phyloP scores from a whole-genome alignment of 805 yeast species.

The Kodamaea restingae region DNA sequence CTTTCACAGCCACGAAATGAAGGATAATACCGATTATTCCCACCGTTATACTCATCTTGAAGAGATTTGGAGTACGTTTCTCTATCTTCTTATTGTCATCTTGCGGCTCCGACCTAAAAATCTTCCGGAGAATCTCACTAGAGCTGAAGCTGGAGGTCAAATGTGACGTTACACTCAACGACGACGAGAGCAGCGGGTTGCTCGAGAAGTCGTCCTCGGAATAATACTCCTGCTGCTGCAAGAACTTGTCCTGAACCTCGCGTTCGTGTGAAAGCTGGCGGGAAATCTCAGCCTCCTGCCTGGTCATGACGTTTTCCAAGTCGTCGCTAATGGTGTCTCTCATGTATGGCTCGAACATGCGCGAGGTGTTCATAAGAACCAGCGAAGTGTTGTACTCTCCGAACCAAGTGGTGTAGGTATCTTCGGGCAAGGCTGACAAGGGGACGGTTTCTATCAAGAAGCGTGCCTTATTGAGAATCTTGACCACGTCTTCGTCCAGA shows the following conservation, averaged over 20 bases:
- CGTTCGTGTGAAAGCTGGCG: slow-evolving; percentile 24
- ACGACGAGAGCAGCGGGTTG: slow-evolving; percentile 31
- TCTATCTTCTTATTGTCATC: slow-evolving; percentile 10
- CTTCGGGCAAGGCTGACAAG: slow-evolving; percentile 14
- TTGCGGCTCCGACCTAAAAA: slow-evolving; percentile 15
- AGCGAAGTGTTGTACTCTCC: slow-evolving; percentile 29
- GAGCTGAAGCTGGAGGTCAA: slow-evolving; percentile 30
- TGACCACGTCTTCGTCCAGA: slow-evolving; percentile 24
- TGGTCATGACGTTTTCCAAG: slow-evolving; percentile 5
- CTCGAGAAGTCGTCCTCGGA: slow-evolving; percentile 12
- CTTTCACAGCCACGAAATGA: slow-evolving; percentile 29
- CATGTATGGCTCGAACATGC: slow-evolving; percentile 8
- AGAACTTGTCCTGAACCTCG: slow-evolving; percentile 19
- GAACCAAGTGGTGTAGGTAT: slow-evolving; percentile 33
- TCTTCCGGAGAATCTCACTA: slow-evolving; percentile 27
- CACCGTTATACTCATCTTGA: slow-evolving; percentile 33
- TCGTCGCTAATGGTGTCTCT: slow-evolving; percentile 5
- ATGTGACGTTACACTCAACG: slow-evolving; percentile 25
- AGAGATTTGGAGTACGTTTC: slow-evolving; percentile 14
- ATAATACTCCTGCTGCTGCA: slow-evolving; percentile 23
- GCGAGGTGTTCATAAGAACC: slow-evolving; percentile 33
- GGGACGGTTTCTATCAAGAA: slow-evolving; percentile 23
- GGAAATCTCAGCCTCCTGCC: slow-evolving; percentile 33
- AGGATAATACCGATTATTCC: slow-evolving; percentile 38
- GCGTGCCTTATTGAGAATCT: slow-evolving; percentile 25